Evolutionary conservation across 805 yeast species (phyloP).

Genomic region (Metschnikowia bowlesiae): DNA sequence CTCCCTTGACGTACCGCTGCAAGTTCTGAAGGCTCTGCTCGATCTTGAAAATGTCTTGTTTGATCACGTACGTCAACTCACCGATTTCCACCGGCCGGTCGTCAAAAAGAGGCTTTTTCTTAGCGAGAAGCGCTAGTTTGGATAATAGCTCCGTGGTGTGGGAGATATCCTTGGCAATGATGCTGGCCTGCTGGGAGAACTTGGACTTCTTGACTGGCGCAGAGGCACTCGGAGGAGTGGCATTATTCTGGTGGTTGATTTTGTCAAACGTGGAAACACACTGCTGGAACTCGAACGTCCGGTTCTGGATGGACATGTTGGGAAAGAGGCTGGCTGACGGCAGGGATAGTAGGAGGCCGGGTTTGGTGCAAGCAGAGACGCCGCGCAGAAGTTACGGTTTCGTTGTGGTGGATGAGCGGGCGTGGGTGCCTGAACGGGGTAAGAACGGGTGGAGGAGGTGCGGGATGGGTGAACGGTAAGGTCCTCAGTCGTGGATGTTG

Average conservation of each 20-base stretch:
- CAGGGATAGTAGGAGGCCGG: background rate
- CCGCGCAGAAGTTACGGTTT: background rate
- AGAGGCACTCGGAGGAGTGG: constrained; percentile 11
- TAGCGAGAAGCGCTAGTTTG: constrained; percentile 80
- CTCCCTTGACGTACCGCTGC: constrained; percentile 49
- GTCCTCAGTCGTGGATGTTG: background rate
- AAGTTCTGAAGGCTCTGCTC: constrained; percentile 64
- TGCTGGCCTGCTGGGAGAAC: constrained; percentile 62
- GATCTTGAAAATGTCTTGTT: constrained; percentile 80
- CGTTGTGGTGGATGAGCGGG: background rate
- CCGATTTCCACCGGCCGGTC: constrained; percentile 93
- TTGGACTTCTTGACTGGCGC: constrained; percentile 29
- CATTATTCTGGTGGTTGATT: constrained; percentile 36
- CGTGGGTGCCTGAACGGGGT: background rate
- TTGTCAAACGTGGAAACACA: constrained; percentile 76
- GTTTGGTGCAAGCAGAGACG: background rate
- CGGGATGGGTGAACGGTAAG: background rate
- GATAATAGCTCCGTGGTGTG: constrained; percentile 77
- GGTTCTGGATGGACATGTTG: constrained; percentile 52
- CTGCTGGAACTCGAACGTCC: constrained; percentile 90
- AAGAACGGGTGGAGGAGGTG: background rate
- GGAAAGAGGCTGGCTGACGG: background rate
- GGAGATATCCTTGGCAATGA: constrained; percentile 84
- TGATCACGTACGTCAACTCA: constrained; percentile 81
- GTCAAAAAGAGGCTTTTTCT: constrained; percentile 84